Conservation (phyloP, 768 basidiomycete species). For the Hirschioporus abietinus region DNA sequence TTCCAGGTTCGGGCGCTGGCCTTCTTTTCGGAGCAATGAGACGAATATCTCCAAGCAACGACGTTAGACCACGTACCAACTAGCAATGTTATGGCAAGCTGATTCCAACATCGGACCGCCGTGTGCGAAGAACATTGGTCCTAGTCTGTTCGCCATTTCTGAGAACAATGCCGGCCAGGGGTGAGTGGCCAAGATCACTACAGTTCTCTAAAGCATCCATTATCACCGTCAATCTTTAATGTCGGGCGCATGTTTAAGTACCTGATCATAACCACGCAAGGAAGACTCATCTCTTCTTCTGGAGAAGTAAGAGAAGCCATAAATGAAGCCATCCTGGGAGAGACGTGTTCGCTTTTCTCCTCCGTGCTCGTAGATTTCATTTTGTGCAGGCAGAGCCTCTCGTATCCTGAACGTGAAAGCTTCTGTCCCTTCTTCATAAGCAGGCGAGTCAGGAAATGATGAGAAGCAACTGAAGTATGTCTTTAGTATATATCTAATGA, state of each 20-base stretch:
- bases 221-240: slow-evolving; percentile 9
- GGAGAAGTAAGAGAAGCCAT: slow-evolving; percentile 75
- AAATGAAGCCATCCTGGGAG: slow-evolving; percentile 59
- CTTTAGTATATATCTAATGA: slow-evolving; percentile 9
- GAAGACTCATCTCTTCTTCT: slow-evolving; percentile 59
- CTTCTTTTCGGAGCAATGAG: slow-evolving; percentile 46
- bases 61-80: slow-evolving; percentile 53
- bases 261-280: slow-evolving; percentile 80
- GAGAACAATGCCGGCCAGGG: slow-evolving; percentile 79
- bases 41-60: slow-evolving; percentile 8
- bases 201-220: slow-evolving; percentile 48
- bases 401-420: slow-evolving; percentile 85
- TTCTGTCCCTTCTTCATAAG: slow-evolving; percentile 80
- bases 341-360: slow-evolving; percentile 28
- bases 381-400: slow-evolving; percentile 24
- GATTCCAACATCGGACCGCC: slow-evolving; percentile 80
- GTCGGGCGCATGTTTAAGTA: slow-evolving; percentile 20
- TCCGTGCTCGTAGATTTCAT: slow-evolving; percentile 15
- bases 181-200: slow-evolving; percentile 77
- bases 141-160: slow-evolving; percentile 63
- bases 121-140: slow-evolving; percentile 67
- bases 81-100: slow-evolving; percentile 79
- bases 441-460: slow-evolving; percentile 84
- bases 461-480: slow-evolving; percentile 68
- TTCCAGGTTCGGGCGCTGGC: slow-evolving; percentile 68